Conservation (phyloP, 129 eudicot species). For the Gnaphalium uliginosum region DNA sequence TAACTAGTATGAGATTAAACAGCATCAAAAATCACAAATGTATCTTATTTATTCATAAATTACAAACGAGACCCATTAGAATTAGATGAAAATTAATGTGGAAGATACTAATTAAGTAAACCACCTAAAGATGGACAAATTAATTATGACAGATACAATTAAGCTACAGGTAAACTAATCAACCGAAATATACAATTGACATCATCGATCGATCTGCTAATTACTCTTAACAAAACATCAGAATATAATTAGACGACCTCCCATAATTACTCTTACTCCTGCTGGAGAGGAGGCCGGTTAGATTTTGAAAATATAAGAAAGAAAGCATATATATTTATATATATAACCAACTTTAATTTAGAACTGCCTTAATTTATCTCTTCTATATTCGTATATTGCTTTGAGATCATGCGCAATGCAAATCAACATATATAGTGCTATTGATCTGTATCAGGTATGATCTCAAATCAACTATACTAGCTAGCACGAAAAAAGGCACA, state of each 20-base stretch:
- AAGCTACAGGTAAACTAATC: constrained; percentile 4
- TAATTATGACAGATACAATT: background rate
- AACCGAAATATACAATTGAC: constrained; percentile 27
- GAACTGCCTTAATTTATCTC: background rate
- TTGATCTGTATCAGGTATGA: constrained; percentile 22
- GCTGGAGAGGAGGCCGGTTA: too few species aligned
- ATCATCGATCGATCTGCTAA: constrained; percentile 3
- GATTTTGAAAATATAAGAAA: background rate
- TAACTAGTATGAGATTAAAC: background rate
- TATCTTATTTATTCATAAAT: too few species aligned
- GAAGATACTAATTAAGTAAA: background rate
- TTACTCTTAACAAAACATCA: constrained; percentile 2
- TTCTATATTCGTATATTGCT: constrained; percentile 9
- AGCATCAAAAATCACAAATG: background rate
- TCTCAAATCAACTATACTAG: constrained; percentile 24
- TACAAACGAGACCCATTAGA: background rate
- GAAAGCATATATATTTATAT: background rate
- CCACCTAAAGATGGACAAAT: background rate
- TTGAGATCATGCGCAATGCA: constrained; percentile 19
- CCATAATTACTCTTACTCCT: background rate
- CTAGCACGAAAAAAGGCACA: background rate
- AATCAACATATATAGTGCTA: constrained; percentile 11
- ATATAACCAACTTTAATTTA: too few species aligned
- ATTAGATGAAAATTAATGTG: background rate
- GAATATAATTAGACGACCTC: background rate